Percentiles rank a stretch among this genome's conserved stretches.
Conservation (phyloP, 768 basidiomycete genomes). For the Krasilnikovozyma curviuscula region DNA sequence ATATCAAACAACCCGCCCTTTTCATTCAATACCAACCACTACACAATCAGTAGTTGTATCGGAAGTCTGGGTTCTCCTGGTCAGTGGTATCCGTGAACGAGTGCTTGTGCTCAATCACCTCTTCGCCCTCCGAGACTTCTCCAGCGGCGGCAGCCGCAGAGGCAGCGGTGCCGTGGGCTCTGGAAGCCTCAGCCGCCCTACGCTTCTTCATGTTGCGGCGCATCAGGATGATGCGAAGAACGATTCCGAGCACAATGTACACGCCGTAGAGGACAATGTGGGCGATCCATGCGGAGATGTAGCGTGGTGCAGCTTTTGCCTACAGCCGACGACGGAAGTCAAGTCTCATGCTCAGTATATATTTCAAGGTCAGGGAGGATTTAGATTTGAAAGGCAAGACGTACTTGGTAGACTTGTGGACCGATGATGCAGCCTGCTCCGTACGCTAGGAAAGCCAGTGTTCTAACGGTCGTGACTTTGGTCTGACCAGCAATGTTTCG, state of each 20-base stretch:
- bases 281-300: slow-evolving; percentile 33
- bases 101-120: slow-evolving; percentile 23
- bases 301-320: slow-evolving; percentile 32
- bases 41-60: slow-evolving; percentile 1
- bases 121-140: too few species aligned
- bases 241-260: slow-evolving; percentile 28
- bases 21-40: too few species aligned
- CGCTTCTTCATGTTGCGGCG: slow-evolving; percentile 24
- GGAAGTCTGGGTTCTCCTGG: slow-evolving; percentile 31
- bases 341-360: too few species aligned
- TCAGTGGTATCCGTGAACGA: slow-evolving; percentile 39
- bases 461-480: slow-evolving; percentile 34
- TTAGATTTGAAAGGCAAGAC: too few species aligned
- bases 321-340: too few species aligned
- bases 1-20: too few species aligned
- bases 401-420: slow-evolving; percentile 37
- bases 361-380: too few species aligned
- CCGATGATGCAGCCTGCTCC: slow-evolving; percentile 29
- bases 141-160: too few species aligned
- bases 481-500: slow-evolving; percentile 27
- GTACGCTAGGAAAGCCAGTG: slow-evolving; percentile 1
- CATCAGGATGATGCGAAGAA: slow-evolving; percentile 32
- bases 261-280: slow-evolving; percentile 35
- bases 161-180: too few species aligned
- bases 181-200: too few species aligned